Evolutionary conservation across 768 basidiomycete genomes (phyloP), one percentile per base, ranked within the genome.

Genomic region (Leccinum broughii): DNA sequence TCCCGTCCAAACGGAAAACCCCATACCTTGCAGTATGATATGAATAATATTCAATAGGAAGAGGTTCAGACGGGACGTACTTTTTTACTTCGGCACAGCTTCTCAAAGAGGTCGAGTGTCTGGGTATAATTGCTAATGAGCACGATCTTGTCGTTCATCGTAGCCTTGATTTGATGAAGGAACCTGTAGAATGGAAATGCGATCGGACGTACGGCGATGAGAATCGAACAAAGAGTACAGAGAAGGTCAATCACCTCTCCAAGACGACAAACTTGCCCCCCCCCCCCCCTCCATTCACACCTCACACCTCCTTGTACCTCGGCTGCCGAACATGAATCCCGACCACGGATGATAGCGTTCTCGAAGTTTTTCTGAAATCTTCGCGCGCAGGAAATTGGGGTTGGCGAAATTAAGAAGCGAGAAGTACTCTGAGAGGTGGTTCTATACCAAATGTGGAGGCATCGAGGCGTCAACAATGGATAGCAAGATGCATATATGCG

Each of bases 301-400:
- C 87, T 84, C 4, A 95, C 86, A 2, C 63, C 37, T 20, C 56
- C 87, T 70, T 93, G 93, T 56, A 85, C 83, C 46, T 79, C 77
- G 48, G 89, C 91, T 37, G 86, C 89, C 13, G 95, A 94, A 66
- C 91, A 85, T 5, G 94, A 85, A 68, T 98, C 94, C 55, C 95
- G 86, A 35, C 95, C 95, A 17, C 92, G 86, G 60, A 96, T 88
- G 61, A 98, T 98, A 44, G 81, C 84, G 62, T 92, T 87, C 78
- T 98, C 95, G 65, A 93, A 98, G 71, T 97, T 97, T 79, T 95
- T 96, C 93, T 83, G 76, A 98, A 98, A 56, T 96, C 90, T 61
- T 88, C 88, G 71, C 92, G 91, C 1, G 89, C 39, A 95, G 81
- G 72, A 89, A 93, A 64, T 91, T 88, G 14, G 95, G 94, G 67